Evolutionary conservation across 129 eudicot species (phyloP).

Genomic region (Flaveria trinervia): DNA sequence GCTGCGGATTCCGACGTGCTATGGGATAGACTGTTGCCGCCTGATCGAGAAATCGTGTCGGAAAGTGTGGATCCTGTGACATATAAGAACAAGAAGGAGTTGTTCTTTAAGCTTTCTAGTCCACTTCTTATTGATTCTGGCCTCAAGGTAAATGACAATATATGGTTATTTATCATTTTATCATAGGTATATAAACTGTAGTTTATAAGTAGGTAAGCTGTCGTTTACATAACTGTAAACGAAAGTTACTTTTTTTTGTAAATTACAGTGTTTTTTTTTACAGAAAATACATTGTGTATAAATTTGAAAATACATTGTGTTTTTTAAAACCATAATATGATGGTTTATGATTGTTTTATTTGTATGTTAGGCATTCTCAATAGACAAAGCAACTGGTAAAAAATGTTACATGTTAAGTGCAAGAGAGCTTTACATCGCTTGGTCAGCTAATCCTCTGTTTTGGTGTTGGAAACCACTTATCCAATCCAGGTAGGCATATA

Average conservation of each 20-base stretch:
- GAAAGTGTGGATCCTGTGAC: conserved; percentile 31
- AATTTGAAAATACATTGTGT: too few relatives aligned
- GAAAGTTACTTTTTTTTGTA: too few relatives aligned
- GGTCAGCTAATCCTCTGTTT: conserved; percentile 50
- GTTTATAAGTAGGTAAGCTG: too few relatives aligned
- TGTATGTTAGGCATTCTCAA: conserved; percentile 41
- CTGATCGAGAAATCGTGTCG: conserved; percentile 46
- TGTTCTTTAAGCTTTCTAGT: conserved; percentile 40
- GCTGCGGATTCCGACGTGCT: conserved; percentile 54
- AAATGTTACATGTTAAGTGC: conserved; percentile 68
- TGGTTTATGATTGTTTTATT: not conserved
- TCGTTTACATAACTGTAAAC: too few relatives aligned
- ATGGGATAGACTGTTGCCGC: conserved; percentile 66
- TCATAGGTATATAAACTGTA: too few relatives aligned
- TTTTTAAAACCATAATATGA: too few relatives aligned
- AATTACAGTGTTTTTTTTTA: too few relatives aligned
- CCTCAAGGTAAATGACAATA: conserved; percentile 35
- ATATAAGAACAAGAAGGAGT: conserved; percentile 53
- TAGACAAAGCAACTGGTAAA: conserved; percentile 60
- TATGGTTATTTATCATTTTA: too few relatives aligned
- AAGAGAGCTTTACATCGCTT: conserved; percentile 60
- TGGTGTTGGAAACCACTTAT: conserved; percentile 68
- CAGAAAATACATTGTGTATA: too few relatives aligned
- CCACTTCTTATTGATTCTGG: conserved; percentile 50
- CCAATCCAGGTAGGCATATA: conserved; percentile 50